Evolutionary conservation across 352 stramenopile species (phyloP), one percentile per base, ranked within the genome.

Genomic region (Globisporangium takayamanum): DNA sequence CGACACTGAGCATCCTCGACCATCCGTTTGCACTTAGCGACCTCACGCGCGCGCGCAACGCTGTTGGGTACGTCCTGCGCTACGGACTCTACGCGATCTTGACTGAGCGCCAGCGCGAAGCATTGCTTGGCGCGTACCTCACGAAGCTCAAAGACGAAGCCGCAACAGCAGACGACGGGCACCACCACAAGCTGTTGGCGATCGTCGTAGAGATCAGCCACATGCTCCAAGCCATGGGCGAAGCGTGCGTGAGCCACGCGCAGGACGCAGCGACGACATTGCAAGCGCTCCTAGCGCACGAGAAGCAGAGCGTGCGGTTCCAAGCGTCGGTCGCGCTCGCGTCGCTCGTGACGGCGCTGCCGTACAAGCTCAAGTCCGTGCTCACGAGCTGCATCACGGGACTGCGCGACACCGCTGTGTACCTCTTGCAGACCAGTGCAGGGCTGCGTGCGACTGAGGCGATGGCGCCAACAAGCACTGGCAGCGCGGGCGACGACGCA

Each of bases 261-360:
- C 59, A 67, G 14, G 66, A 81, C 16, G 73, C 64, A n/a, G 74
- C 63, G 16, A 39, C 60, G 3, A 45, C 76, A 20, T 50, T 91
- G 8, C 73, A 84, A 61, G 47, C 25, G 2, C 70, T 88, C 3
- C 56, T 86, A 25, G 72, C 63, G 6, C 76, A 91, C 42, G 80
- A 87, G 57, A 91, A 91, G 55, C 80, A 91, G 62, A 88, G 79
- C 55, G 73, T 91, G 44, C 80, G 80, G 15, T 83, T 89, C 44
- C 77, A 91, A 63, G 73, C 80, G 41, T 72, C 79, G 8, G 74
- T 89, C 18, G 79, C 79, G 4, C 53, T 89, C 37, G 73, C 80
- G 47, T 85, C 78, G 12, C 65, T 91, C 30, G 75, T 86, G 25
- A 83, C 74, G 44, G 78, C 77, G 33, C 68, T 89, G n/a, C 79